Base-by-base conservation (phyloP, 768 basidiomycete species). In the Coprinellus aureogranulatus region DNA sequence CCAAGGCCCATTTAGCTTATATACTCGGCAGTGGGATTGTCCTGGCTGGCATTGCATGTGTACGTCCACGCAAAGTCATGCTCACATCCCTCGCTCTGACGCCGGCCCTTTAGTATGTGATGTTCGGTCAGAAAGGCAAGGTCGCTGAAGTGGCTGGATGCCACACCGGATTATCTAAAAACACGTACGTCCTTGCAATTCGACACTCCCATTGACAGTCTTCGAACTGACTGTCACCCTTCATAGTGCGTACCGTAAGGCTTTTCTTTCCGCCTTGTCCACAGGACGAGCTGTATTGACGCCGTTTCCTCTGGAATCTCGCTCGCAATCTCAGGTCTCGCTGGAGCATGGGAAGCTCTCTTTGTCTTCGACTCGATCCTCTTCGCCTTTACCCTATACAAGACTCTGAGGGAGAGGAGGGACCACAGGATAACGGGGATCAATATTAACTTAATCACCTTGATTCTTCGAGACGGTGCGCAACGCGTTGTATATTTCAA, bases 391-490 rank as follows among this genome's bases (percentile, higher is more conserved):
- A 85, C 80, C 0, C 46, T 84, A n/a, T 61, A 64, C 62, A 81
- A 78, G 64, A 80, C 81, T 3, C 75, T 68, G 69, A 74, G 63
- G 53, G 67, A 68, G 11, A 61, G 75, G 50, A 64, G 59, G 54
- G 69, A 69, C 27, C 67, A 66, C 53, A 57, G 49, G 16, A 47
- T 70, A 23, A 65, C 67, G 22, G 57, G 63, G 31, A 63, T 65
- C 30, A 58, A 59, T 26, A 65, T 70, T n/a, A 72, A 76, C 30
- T 59, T 84, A 3, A 60, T 82, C 6, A 68, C 72, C 20, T 64
- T 82, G 20, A 66, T 84, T 9, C 65, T 77, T 25, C 71, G 81
- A 60, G 82, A 85, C 62, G 82, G 84, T 82, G 57, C 57, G 77
- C 71, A 23, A 25, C 34, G 20, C 23, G 25, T 23, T 45, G 37